A percentile compares a stretch with the other conserved stretches of the same genome.
Evolutionary conservation across 1,284 basidiomycete genomes (phyloP).

Genomic region (Lentinus polychrous): DNA sequence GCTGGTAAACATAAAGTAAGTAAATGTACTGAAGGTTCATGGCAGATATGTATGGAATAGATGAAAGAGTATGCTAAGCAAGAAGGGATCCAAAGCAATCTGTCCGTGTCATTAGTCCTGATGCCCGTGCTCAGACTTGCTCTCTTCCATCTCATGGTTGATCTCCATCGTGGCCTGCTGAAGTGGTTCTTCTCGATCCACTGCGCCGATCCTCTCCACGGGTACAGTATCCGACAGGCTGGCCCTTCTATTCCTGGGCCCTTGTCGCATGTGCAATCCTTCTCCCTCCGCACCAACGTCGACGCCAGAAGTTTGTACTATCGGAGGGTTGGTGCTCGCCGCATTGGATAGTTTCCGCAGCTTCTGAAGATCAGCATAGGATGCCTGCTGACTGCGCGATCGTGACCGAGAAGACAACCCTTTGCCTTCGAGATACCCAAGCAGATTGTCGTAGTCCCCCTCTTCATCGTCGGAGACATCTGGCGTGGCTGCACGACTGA

Average conservation of each 20-base stretch:
- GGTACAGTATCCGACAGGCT: conserved; percentile 59
- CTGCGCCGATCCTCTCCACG: conserved; percentile 53
- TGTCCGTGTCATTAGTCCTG: conserved; percentile 11
- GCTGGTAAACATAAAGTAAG: too few species aligned
- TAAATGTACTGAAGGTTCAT: too few species aligned
- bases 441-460: conserved; percentile 76
- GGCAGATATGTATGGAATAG: too few species aligned
- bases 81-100: too few species aligned
- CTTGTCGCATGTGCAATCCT: conserved; percentile 37
- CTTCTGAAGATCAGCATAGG: conserved; percentile 73
- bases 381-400: conserved; percentile 61
- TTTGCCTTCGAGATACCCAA: conserved; percentile 54
- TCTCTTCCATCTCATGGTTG: conserved; percentile 52
- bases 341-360: conserved; percentile 35
- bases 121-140: conserved; percentile 14
- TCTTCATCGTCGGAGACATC: conserved; percentile 70
- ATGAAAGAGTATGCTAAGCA: too few species aligned
- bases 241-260: conserved; percentile 45
- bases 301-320: conserved; percentile 8
- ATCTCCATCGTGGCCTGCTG: conserved; percentile 53
- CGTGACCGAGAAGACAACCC: conserved; percentile 29
- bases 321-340: conserved; percentile 3
- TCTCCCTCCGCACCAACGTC: conserved; percentile 25
- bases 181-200: conserved; percentile 46
- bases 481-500: conserved; percentile 59